Evolutionary conservation across 192 early-diverging fungal genomes (phyloP).

Genomic region (Bifiguratus adelaidae): DNA sequence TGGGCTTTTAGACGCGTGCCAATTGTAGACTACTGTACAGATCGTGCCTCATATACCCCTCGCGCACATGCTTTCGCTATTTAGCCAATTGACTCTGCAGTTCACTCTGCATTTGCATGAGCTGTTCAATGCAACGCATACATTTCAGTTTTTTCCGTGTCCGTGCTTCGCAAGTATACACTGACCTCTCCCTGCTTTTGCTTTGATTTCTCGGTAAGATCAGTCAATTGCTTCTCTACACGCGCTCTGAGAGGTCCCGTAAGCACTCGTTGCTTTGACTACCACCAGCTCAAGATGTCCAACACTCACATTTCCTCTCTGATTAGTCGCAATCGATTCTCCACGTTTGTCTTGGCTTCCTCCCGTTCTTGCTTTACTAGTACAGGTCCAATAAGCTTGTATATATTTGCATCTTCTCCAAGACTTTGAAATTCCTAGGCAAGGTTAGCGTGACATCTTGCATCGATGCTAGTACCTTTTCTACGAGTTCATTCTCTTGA

Average conservation of each 20-base stretch:
- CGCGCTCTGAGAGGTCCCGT: constrained; percentile 46
- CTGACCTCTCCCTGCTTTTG: constrained; percentile 69
- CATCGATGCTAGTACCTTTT: constrained; percentile 52
- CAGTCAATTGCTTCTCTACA: constrained; percentile 69
- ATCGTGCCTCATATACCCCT: too few relatives aligned
- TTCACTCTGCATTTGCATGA: too few relatives aligned
- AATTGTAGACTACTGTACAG: too few relatives aligned
- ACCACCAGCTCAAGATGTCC: background rate
- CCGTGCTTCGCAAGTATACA: too few relatives aligned
- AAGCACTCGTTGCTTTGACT: background rate
- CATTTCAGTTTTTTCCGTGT: too few relatives aligned
- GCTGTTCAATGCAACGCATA: too few relatives aligned
- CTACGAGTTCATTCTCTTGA: constrained; percentile 90
- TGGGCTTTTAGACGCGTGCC: too few relatives aligned
- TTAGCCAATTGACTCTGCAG: too few relatives aligned
- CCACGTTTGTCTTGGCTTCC: constrained; percentile 82
- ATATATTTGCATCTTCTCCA: constrained; percentile 74
- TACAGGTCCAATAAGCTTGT: constrained; percentile 94
- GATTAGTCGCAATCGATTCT: constrained; percentile 93
- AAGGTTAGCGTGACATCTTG: background rate
- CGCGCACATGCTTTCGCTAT: too few relatives aligned
- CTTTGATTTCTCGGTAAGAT: constrained; percentile 77
- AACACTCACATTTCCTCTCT: constrained; percentile 66
- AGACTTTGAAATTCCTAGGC: constrained; percentile 79
- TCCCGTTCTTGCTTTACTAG: constrained; percentile 84